Evolutionary conservation across 306 rosid genomes (phyloP), one percentile per base, ranked within the genome.

Genomic region (Trifolium dubium): DNA sequence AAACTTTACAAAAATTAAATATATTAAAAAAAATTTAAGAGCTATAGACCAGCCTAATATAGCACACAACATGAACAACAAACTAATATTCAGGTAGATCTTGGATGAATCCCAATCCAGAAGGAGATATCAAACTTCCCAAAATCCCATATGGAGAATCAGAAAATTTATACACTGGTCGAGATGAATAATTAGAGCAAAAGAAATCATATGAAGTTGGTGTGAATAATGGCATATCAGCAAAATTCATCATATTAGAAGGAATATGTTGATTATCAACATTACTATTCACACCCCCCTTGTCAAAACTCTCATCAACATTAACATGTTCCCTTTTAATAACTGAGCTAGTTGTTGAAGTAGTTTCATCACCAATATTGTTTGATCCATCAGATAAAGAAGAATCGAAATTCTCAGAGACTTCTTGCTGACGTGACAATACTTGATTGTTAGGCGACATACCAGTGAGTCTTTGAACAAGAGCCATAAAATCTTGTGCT

Each of bases 381-480:
- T 14, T 65, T 19, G 18, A 77, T 1, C 23, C 83, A 37, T 80
- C 80, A 23, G 83, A 78, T 14, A 71, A 54, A 75, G 81, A 83
- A n/a, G 83, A 74, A 0, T 71, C 76, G 9, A 74, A 64, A 35
- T 78, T 82, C 46, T 74, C 70, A 9, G 83, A 74, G 2, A 44
- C 47, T 41, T 77, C 76, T 13, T 67, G 73, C 10, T 68, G 19
- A 28, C 39, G 41, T 34, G 14, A 29, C 50, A 35, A 14, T 39
- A 28, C 9, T 56, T 28, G n/a, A 28, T 56, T 56, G 75, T 75
- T 54, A 9, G 8, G 46, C 14, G n/a, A 35, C 62, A 14, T 69
- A 12, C 98, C 98, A 5, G 98, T 94, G 55, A 94, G 98, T 64
- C 85, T 90, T 17, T 94, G 97, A 29, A 94, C 98, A 14, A 94